phyloP scores from a whole-genome alignment of 768 basidiomycete species.

The Hemileccinum rubropunctum region DNA sequence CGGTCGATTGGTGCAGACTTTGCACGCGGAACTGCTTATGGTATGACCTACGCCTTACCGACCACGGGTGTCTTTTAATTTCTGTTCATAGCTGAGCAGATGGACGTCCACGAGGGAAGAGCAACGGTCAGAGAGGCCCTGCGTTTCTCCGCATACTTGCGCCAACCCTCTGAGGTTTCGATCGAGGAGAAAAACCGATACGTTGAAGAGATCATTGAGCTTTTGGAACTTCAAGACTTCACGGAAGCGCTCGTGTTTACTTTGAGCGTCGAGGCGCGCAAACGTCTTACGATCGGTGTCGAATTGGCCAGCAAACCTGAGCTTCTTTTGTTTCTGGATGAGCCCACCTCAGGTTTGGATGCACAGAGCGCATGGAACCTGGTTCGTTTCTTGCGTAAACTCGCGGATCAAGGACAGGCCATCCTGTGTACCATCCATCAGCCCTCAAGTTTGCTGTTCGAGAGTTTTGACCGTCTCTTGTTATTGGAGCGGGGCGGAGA shows the following conservation, averaged over 20 bases:
- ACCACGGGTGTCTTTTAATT: constrained; percentile 20
- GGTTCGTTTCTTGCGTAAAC: constrained; percentile 76
- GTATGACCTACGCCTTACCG: constrained; percentile 34
- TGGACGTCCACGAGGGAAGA: constrained; percentile 82
- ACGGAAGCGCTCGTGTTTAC: constrained; percentile 80
- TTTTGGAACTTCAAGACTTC: constrained; percentile 80
- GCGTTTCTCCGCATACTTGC: constrained; percentile 80
- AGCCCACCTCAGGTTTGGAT: constrained; percentile 57
- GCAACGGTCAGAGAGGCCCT: constrained; percentile 83
- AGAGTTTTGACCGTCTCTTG: constrained; percentile 75
- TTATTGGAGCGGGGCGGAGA: constrained; percentile 76
- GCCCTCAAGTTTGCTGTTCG: constrained; percentile 82
- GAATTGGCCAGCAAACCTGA: constrained; percentile 75
- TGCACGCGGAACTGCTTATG: constrained; percentile 75
- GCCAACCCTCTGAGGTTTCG: constrained; percentile 67
- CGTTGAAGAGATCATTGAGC: constrained; percentile 79
- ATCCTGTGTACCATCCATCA: constrained; percentile 92
- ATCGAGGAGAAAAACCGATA: constrained; percentile 75
- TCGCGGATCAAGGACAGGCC: constrained; percentile 83
- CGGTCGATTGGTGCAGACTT: constrained; percentile 57
- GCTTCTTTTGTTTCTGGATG: constrained; percentile 32
- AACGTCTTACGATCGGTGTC: constrained; percentile 88
- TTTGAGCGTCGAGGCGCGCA: constrained; percentile 67
- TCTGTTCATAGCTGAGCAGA: constrained; percentile 62
- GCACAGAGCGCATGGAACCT: constrained; percentile 77